Evolutionary conservation across 176 grass and related monocot genomes (phyloP).

Genomic region (Avena insularis): DNA sequence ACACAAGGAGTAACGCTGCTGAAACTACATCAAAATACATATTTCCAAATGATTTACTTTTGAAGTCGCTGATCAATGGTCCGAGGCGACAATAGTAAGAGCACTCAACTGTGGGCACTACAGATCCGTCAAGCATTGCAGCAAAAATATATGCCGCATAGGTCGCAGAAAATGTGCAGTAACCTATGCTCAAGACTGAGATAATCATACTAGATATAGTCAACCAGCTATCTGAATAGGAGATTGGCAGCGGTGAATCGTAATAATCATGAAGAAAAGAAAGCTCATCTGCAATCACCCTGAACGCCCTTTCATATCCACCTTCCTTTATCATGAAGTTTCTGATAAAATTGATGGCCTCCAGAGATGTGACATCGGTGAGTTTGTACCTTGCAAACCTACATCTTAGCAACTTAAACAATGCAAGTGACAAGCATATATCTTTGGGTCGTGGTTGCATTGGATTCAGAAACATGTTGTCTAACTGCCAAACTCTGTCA

Average conservation of each 20-base stretch:
- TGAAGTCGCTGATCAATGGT: too few relatives aligned
- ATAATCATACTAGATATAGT: neutral
- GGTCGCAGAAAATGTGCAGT: neutral
- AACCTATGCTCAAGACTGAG: neutral
- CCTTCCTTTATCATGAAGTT: neutral
- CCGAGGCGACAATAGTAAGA: too few relatives aligned
- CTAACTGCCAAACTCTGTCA: too few relatives aligned
- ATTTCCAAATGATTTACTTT: neutral
- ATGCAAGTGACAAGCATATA: constrained; percentile 30
- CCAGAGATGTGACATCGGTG: neutral
- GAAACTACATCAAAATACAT: neutral
- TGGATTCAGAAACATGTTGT: too few relatives aligned
- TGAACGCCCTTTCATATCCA: neutral
- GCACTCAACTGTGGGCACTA: too few relatives aligned
- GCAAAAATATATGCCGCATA: neutral
- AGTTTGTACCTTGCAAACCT: neutral
- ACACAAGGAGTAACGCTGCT: neutral
- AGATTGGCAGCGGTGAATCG: constrained; percentile 9
- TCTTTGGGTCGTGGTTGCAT: neutral
- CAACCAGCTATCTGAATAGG: neutral
- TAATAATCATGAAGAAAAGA: constrained; percentile 38
- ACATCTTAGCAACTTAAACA: constrained; percentile 18
- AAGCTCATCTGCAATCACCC: constrained; percentile 16
- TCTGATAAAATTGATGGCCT: neutral
- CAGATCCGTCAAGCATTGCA: too few relatives aligned